Evolutionary conservation across 805 yeast genomes (phyloP), one percentile per base, ranked within the genome.

Genomic region (Zygoascus tannicola): DNA sequence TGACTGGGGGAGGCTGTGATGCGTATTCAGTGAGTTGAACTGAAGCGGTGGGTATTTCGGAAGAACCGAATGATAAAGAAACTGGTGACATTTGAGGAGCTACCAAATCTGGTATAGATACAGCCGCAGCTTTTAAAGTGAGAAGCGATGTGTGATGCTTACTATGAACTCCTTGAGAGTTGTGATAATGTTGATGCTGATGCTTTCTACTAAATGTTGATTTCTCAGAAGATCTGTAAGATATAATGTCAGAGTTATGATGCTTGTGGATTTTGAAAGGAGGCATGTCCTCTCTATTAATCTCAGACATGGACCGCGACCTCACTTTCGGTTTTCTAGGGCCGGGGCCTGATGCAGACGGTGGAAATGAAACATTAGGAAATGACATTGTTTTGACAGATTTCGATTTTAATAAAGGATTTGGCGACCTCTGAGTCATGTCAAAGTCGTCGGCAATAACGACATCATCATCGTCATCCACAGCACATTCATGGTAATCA

Each of bases 1-100:
- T 84, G 38, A 85, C 85, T 1, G 96, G 96, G 3, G 95, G 95
- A 4, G 52, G 55, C 73, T 2, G 80, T 18, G 20, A 22, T 12
- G 38, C 14, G 19, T 32, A 22, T 14, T 35, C 32, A 10, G 33
- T 10, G 22, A 26, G 10, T 12, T 26, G 30, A 5, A 40, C 15
- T n/a, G 39, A 19, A 14, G 23, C 34, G 32, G 37, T 10, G 14
- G 28, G 12, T 14, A 16, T 4, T 4, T 18, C 15, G 19, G 37
- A 19, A 38, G 44, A 15, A 21, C 28, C 14, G 12, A 32, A 20
- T 12, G 28, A 32, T 30, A 28, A 42, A 3, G 35, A 18, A 4
- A 32, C 48, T 33, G 39, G 22, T 33, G 35, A 14, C 8, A 12
- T 10, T 35, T 5, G n/a, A 18, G 26, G 16, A n/a, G 22, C 18